Evolutionary conservation across 2,329 filamentous ascomycete species (phyloP), one percentile per base, ranked within the genome.

Genomic region (Helminthosporium solani): DNA sequence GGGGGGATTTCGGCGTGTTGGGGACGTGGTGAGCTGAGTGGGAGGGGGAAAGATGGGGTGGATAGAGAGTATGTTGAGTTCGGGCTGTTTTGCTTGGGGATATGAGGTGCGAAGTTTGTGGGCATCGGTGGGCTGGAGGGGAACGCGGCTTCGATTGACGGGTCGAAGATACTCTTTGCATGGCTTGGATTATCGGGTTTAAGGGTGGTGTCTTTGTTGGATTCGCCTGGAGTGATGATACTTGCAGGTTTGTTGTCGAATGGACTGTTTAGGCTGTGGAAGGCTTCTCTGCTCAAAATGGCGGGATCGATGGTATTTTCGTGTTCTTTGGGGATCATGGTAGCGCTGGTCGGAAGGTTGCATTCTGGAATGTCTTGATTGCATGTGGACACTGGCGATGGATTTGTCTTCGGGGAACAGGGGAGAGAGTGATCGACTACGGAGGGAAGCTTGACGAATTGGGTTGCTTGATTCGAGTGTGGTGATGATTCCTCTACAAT

Each of bases 331-430:
- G 51, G 53, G 36, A 71, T 68, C 0, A 53, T 48, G 14, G 63
- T 67, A 6, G 67, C 59, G 33, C 67, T 63, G 21, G 63, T 61
- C 3, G 61, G 62, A 4, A 66, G 20, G 38, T 47, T 53, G 21
- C 50, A 58, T 2, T 54, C 51, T 33, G 44, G 30, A n/a, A 21
- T 16, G 12, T 30, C 41, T 27, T 38, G 7, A 8, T 38, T 16
- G 19, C 12, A 25, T 2, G 36, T 35, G 20, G 60, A 57, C 14
- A 49, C 48, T 9, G 54, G 54, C 2, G 58, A 49, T 11, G 53
- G 61, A 9, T 61, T 46, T 0, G 64, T 67, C 47, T 72, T 72
- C 1, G 71, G 71, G 7, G 70, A 73, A 42, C 66, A 67, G 6
- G 70, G 65, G 1, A 70, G 70, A 11, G 69, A 70, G 18, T 59